Evolutionary conservation across 768 basidiomycete genomes (phyloP).

Genomic region (Mycena haematopus): DNA sequence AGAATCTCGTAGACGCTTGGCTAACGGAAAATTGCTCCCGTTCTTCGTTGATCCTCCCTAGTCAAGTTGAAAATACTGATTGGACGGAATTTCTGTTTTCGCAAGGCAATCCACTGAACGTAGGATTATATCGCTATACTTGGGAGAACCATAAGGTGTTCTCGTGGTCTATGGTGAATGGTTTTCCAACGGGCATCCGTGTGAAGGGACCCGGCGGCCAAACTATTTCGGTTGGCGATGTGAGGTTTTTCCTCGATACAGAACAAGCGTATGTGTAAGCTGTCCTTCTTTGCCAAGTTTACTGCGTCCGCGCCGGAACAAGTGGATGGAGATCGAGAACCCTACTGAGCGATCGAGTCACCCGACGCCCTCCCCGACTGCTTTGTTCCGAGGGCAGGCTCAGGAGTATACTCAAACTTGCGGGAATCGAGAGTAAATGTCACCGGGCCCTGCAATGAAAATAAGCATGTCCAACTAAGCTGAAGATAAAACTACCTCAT

Average conservation of each 20-base stretch:
- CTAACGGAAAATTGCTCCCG: too few species aligned
- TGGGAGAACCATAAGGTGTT: background rate
- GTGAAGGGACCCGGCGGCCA: background rate
- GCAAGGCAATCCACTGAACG: background rate
- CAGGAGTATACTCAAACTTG: conserved; percentile 69
- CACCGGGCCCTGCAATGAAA: conserved; percentile 74
- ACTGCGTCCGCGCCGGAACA: conserved; percentile 7
- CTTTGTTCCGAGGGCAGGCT: conserved; percentile 1
- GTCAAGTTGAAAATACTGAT: too few species aligned
- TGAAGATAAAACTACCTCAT: conserved; percentile 66
- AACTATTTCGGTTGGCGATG: conserved; percentile 3
- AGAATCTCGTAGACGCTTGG: too few species aligned
- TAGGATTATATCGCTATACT: background rate
- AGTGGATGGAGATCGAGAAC: background rate
- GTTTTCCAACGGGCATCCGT: conserved; percentile 10
- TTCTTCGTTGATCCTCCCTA: too few species aligned
- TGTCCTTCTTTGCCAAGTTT: background rate
- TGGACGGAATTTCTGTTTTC: background rate
- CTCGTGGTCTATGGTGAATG: background rate
- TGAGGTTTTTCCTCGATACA: background rate
- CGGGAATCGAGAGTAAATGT: conserved; percentile 86
- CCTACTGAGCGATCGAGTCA: conserved; percentile 16
- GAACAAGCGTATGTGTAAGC: conserved; percentile 3
- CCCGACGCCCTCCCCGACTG: conserved; percentile 3
- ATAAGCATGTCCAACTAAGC: conserved; percentile 50